Evolutionary conservation across 441 rosid genomes (phyloP).

Genomic region (Croton setiger): DNA sequence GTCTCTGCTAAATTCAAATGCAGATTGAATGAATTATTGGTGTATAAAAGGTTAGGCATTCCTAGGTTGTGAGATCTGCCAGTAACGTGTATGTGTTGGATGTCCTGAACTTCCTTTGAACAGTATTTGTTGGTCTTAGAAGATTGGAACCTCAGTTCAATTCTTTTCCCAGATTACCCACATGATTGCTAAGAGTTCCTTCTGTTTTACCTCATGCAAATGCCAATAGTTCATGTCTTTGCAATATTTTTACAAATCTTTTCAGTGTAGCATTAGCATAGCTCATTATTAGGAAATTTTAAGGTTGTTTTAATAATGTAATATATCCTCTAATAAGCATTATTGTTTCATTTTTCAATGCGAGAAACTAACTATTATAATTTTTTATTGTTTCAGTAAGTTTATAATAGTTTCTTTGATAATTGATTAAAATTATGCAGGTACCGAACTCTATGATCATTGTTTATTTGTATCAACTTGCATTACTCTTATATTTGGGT

Average conservation of each 20-base stretch:
- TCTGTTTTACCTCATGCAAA: not conserved
- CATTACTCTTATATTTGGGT: not conserved
- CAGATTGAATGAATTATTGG: not conserved
- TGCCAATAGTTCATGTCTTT: not conserved
- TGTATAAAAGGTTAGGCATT: not conserved
- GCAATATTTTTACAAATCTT: not conserved
- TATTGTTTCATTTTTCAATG: not conserved
- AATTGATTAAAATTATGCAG: slow-evolving; percentile 1
- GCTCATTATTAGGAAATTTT: not conserved
- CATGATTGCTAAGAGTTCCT: not conserved
- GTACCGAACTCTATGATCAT: not conserved
- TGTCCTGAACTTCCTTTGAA: not conserved
- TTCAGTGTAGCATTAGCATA: not conserved
- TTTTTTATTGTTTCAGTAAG: not conserved
- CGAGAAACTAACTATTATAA: not conserved
- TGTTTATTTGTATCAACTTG: not conserved
- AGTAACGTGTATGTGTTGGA: not conserved
- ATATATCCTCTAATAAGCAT: not conserved
- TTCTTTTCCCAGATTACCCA: not conserved
- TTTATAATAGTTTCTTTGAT: not conserved
- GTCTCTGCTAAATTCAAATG: not conserved
- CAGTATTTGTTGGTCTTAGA: not conserved
- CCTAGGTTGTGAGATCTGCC: not conserved
- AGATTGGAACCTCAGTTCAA: not conserved
- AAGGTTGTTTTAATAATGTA: not conserved